These are phyloP conservation scores for Epichloe brachyelytri DNA, from an alignment of 2,329 filamentous ascomycete genomes.

Conservation along the genomic window DNA sequence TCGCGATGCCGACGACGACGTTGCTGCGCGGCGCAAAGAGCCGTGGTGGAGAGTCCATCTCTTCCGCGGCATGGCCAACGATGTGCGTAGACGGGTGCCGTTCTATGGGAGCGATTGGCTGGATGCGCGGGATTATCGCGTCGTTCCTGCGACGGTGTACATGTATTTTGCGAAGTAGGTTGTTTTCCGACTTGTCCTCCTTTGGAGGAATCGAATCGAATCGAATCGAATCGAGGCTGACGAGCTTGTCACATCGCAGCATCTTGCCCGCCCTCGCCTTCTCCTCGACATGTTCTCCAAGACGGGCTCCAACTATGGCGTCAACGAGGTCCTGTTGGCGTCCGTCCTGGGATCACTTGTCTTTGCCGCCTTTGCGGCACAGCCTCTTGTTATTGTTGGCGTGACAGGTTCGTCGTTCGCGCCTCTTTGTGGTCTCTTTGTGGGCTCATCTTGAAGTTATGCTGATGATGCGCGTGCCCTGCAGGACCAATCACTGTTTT, in stretches of 20 bases:
- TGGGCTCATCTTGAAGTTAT: background rate
- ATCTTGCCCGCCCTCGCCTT: conserved; percentile 81
- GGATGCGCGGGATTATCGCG: conserved; percentile 83
- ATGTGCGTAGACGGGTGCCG: conserved; percentile 59
- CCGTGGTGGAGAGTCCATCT: conserved; percentile 63
- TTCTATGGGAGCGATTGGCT: conserved; percentile 74
- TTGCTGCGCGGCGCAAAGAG: conserved; percentile 2
- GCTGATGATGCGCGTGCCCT: background rate
- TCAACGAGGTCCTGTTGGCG: conserved; percentile 81
- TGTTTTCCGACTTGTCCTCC: background rate
- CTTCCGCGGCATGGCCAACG: conserved; percentile 70
- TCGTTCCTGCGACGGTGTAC: conserved; percentile 76
- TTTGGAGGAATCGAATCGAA: background rate
- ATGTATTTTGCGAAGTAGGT: conserved; percentile 90
- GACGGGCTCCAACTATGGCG: conserved; percentile 71
- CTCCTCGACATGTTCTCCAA: conserved; percentile 90
- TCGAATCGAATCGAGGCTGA: background rate
- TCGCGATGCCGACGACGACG: background rate
- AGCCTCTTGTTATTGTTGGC: conserved; percentile 81
- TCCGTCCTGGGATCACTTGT: conserved; percentile 74
- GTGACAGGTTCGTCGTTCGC: conserved; percentile 50
- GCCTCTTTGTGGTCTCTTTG: background rate
- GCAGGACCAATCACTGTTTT: conserved; percentile 80
- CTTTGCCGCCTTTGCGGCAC: conserved; percentile 66
- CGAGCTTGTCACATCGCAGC: conserved; percentile 35